Conservation (phyloP, 352 stramenopile species). For the Globisporangium camurandrum region DNA sequence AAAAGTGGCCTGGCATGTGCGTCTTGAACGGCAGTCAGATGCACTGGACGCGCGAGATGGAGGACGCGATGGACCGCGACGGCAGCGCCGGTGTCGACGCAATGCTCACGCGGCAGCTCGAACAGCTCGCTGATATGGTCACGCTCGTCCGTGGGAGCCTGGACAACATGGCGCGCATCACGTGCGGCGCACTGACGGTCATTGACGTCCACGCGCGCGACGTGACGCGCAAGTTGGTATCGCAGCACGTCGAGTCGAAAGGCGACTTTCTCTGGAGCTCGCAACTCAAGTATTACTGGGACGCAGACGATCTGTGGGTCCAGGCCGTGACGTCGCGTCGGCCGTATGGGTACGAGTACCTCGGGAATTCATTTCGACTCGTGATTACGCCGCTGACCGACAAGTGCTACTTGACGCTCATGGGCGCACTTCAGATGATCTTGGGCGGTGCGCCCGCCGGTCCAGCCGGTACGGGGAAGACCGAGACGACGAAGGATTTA, state of each 20-base stretch:
- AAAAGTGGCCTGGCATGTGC: constrained; percentile 89
- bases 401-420: constrained; percentile 95
- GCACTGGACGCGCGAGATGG: constrained; percentile 91
- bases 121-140: constrained; percentile 92
- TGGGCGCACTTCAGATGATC: constrained; percentile 95
- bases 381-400: constrained; percentile 96
- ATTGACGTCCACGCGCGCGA: constrained; percentile 96
- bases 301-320: constrained; percentile 82
- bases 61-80: constrained; percentile 74
- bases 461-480: constrained; percentile 92
- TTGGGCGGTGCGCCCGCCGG: constrained; percentile 90
- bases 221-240: constrained; percentile 89
- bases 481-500: constrained; percentile 93
- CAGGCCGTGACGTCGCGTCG: constrained; percentile 87
- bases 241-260: constrained; percentile 84
- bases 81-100: constrained; percentile 67
- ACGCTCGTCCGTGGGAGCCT: constrained; percentile 87
- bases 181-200: constrained; percentile 88
- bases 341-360: constrained; percentile 95
- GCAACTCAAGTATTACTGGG: constrained; percentile 92
- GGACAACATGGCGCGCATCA: constrained; percentile 80
- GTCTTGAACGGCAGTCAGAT: constrained; percentile 91
- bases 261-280: constrained; percentile 85
- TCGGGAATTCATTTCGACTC: constrained; percentile 93
- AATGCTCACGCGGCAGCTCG: constrained; percentile 79